A percentile compares a stretch with the other conserved stretches of the same genome.
Conservation (phyloP, 2,329 filamentous ascomycete species). For the Claviceps sp. region DNA sequence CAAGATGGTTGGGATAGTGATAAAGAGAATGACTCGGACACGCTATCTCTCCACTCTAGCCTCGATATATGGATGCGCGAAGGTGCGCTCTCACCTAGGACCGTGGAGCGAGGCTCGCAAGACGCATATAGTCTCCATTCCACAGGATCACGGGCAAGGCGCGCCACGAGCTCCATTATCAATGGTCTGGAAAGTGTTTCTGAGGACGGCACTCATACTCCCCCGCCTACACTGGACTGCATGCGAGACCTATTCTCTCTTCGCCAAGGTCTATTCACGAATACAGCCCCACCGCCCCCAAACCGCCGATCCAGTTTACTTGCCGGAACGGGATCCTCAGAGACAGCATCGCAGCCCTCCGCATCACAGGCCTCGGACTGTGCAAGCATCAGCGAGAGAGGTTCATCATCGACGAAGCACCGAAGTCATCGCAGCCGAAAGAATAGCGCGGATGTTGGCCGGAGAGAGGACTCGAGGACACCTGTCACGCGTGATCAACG, state of each 20-base stretch:
- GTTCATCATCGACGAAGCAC: conserved; percentile 11
- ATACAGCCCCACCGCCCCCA: conserved; percentile 32
- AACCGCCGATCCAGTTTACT: conserved; percentile 40
- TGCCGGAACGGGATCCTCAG: conserved; percentile 27
- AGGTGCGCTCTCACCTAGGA: conserved; percentile 27
- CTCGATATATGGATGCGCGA: conserved; percentile 47
- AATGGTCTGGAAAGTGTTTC: conserved; percentile 22
- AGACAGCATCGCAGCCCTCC: conserved; percentile 8
- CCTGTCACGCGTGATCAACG: conserved; percentile 14
- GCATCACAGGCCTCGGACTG: conserved; percentile 8
- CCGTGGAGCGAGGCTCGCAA: conserved; percentile 26
- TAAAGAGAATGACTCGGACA: conserved; percentile 21
- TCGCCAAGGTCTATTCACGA: conserved; percentile 25
- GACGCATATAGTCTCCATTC: conserved; percentile 42
- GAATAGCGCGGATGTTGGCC: conserved; percentile 20
- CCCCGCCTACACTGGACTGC: conserved; percentile 22
- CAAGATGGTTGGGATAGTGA: conserved; percentile 31
- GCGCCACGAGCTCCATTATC: conserved; percentile 31
- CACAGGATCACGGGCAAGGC: conserved; percentile 22
- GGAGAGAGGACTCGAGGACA: conserved; percentile 13
- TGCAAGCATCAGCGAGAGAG: neutral
- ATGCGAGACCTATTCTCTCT: conserved; percentile 32
- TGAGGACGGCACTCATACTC: conserved; percentile 12
- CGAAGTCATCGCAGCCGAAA: conserved; percentile 9
- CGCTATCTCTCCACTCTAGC: conserved; percentile 32